Base-by-base conservation (phyloP, 345 rosid genomes). In the Geranium rotundifolium region DNA sequence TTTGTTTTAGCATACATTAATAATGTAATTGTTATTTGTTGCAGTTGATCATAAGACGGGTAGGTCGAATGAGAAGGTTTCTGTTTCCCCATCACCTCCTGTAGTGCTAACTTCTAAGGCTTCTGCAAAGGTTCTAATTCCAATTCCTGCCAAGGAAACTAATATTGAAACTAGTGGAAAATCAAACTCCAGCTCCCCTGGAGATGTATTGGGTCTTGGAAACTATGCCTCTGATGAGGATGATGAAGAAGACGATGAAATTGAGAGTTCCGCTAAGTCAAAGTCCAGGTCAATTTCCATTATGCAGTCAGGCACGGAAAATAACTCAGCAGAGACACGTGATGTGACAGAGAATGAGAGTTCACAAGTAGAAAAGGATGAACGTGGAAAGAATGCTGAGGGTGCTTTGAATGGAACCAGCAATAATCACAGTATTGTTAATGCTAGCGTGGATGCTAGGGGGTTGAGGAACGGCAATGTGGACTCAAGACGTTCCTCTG, bases 151-250 rank as follows among this genome's bases (percentile, higher is more conserved):
- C 55, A 76, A 76, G 56, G 81, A 78, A 64, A 27, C 68, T 16
- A 75, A 68, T 37, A 65, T 65, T 56, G 82, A 69, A 60, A 79
- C 67, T 49, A 67, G 66, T 65, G 86, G 79, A 73, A 84, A 76
- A 46, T 70, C 85, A 67, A 78, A 82, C 75, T 79, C 90, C 31
- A 75, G 81, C 65, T 69, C 81, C 34, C 79, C 84, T 59, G 92
- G 85, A 63, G 84, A 88, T 88, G 67, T 95, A 27, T 75, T 95
- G 71, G 99, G 99, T 75, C 99, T 95, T 66, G 96, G 73, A 71
- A 90, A 76, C 74, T 95, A 95, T 82, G 84, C 87, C 67, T 85
- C 99, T 62, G 99, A 95, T 62, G 93, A 80, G 10, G 81, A 81
- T 74, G 77, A 63, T 55, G 78, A 60, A 56, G 75, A 56, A 18